Conservation (phyloP, 345 rosid genomes). For the Dipteronia dyeriana region DNA sequence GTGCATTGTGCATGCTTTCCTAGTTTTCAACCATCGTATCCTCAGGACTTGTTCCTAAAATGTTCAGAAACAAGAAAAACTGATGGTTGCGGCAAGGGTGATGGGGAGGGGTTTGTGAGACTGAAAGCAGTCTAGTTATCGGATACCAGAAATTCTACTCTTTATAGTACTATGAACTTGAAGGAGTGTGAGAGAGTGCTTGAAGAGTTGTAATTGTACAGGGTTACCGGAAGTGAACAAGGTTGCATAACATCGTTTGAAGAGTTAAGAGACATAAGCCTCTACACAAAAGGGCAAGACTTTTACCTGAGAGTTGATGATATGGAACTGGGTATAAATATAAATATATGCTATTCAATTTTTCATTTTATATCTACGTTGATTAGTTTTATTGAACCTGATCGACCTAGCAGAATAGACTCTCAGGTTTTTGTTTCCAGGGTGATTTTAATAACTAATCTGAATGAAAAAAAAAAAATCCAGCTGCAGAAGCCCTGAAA, state of each 20-base stretch:
- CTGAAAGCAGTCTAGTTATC: background rate
- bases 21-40: background rate
- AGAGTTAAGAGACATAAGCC: conserved; percentile 2
- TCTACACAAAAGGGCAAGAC: background rate
- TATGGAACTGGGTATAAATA: background rate
- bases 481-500: background rate
- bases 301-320: conserved; percentile 2
- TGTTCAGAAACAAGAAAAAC: background rate
- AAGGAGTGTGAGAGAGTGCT: conserved; percentile 11
- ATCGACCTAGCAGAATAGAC: no score
- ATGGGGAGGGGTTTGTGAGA: conserved; percentile 5
- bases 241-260: background rate
- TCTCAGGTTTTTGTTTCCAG: no score
- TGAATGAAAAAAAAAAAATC: no score
- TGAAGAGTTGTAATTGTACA: conserved; percentile 10
- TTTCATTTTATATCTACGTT: background rate
- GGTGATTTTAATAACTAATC: no score
- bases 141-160: background rate
- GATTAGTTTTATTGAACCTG: no score
- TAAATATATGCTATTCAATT: background rate
- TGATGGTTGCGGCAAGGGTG: conserved; percentile 4
- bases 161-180: background rate
- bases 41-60: background rate
- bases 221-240: background rate
- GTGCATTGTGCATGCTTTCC: conserved; percentile 19